A percentile compares a stretch with the other conserved stretches of the same genome.
phyloP scores from a whole-genome alignment of 208 protist genomes.

The Blastocrithidia nonstop region DNA sequence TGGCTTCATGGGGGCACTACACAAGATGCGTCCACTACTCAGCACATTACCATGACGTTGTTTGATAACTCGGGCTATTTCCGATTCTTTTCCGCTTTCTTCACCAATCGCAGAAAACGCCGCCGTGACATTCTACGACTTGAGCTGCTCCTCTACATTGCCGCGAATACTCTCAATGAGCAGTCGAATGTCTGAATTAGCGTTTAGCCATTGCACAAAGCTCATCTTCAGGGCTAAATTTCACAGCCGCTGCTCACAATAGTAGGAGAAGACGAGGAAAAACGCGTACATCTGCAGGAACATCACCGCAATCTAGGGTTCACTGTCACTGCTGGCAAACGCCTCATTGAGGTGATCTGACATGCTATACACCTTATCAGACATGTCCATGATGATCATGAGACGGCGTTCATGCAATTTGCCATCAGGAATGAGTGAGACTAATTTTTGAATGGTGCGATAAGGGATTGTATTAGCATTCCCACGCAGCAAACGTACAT shows the following conservation, averaged over 20 bases:
- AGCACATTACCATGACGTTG: constrained; percentile 65
- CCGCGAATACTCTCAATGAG: constrained; percentile 56
- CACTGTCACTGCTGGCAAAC: constrained; percentile 23
- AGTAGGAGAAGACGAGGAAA: constrained; percentile 80
- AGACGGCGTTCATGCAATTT: constrained; percentile 76
- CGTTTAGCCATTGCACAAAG: constrained; percentile 54
- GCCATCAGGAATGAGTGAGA: constrained; percentile 77
- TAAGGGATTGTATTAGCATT: constrained; percentile 28
- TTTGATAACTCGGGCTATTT: constrained; percentile 29
- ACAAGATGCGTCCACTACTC: constrained; percentile 65
- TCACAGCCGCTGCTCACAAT: constrained; percentile 81
- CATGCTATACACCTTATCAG: constrained; percentile 79
- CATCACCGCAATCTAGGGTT: constrained; percentile 60
- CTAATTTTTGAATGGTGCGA: constrained; percentile 74
- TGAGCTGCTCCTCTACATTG: constrained; percentile 58
- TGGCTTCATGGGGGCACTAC: constrained; percentile 31
- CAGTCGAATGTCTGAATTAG: constrained; percentile 47
- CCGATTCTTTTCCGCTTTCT: constrained; percentile 23
- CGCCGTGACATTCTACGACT: constrained; percentile 43
- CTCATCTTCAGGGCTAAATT: constrained; percentile 24
- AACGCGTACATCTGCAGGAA: constrained; percentile 69
- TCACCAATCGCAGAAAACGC: constrained; percentile 9
- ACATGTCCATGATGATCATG: constrained; percentile 58
- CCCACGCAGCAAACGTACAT: constrained; percentile 49
- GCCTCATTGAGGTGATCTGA: constrained; percentile 70